phyloP scores from a whole-genome alignment of 78 protist species.

The Planoprotostelium fungivorum region DNA sequence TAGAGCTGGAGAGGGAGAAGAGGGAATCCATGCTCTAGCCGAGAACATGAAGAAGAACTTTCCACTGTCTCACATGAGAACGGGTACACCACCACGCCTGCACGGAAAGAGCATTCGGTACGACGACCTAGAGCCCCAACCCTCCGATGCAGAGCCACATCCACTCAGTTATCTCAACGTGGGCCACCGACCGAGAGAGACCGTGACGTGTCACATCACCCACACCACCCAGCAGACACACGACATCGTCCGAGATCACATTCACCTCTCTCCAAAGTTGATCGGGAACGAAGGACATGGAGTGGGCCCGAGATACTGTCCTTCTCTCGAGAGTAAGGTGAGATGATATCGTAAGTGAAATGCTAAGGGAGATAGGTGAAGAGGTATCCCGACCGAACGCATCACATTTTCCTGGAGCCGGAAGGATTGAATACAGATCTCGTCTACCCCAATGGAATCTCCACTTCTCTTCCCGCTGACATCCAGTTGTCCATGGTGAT shows the following conservation, averaged over 20 bases:
- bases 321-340: slow-evolving; percentile 75
- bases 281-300: slow-evolving; percentile 73
- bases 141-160: slow-evolving; percentile 55
- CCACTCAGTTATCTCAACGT: slow-evolving; percentile 75
- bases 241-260: slow-evolving; percentile 36
- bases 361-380: slow-evolving; percentile 33
- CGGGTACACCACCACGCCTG: slow-evolving; percentile 90
- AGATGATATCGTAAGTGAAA: slow-evolving; percentile 43
- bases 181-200: slow-evolving; percentile 14
- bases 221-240: slow-evolving; percentile 74
- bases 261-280: slow-evolving; percentile 36
- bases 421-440: slow-evolving; percentile 81
- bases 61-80: slow-evolving; percentile 29
- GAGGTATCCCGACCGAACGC: slow-evolving; percentile 51
- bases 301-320: slow-evolving; percentile 89
- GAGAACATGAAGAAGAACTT: slow-evolving; percentile 17
- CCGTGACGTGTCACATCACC: slow-evolving; percentile 70
- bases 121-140: slow-evolving; percentile 53
- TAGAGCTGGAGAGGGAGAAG: background rate
- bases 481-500: slow-evolving; percentile 44
- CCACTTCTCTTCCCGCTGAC: slow-evolving; percentile 81
- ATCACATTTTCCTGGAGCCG: slow-evolving; percentile 91
- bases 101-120: slow-evolving; percentile 58
- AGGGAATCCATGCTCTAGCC: background rate
- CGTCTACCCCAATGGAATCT: slow-evolving; percentile 91